Percentiles rank a stretch among this genome's conserved stretches.
phyloP scores from a whole-genome alignment of 345 rosid genomes.

The Eutrema heterophyllum region DNA sequence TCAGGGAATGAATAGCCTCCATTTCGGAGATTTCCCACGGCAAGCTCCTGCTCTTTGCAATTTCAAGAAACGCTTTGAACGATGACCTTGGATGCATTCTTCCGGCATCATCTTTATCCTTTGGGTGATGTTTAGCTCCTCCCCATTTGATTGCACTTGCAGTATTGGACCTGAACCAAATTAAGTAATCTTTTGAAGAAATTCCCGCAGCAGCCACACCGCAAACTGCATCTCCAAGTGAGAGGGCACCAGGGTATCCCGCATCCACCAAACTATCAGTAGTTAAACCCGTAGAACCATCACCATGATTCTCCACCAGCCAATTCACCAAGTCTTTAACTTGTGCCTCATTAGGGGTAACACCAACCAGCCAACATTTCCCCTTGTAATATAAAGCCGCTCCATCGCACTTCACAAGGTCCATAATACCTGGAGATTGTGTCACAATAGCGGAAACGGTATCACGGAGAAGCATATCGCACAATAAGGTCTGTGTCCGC shows the following conservation, averaged over 20 bases:
- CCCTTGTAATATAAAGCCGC: slow-evolving; percentile 65
- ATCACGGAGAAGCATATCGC: slow-evolving; percentile 85
- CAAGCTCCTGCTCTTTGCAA: slow-evolving; percentile 64
- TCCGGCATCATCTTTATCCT: slow-evolving; percentile 56
- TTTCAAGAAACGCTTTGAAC: slow-evolving; percentile 78
- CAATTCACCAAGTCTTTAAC: slow-evolving; percentile 61
- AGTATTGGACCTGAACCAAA: slow-evolving; percentile 89
- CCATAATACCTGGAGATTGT: slow-evolving; percentile 83
- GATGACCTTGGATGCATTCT: slow-evolving; percentile 84
- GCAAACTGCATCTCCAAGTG: slow-evolving; percentile 72
- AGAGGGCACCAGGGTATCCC: slow-evolving; percentile 63
- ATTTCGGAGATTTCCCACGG: slow-evolving; percentile 84
- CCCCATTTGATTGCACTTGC: slow-evolving; percentile 84
- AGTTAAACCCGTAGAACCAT: slow-evolving; percentile 60
- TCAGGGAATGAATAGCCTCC: slow-evolving; percentile 75
- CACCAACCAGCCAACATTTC: slow-evolving; percentile 65
- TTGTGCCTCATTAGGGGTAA: slow-evolving; percentile 72
- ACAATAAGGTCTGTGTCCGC: slow-evolving; percentile 58
- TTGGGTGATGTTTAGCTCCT: slow-evolving; percentile 76
- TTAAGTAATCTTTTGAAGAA: slow-evolving; percentile 59
- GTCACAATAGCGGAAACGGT: slow-evolving; percentile 68
- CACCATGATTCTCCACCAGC: slow-evolving; percentile 60
- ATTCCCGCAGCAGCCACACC: slow-evolving; percentile 81
- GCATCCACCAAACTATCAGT: slow-evolving; percentile 72
- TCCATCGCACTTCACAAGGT: slow-evolving; percentile 89